A percentile compares a stretch with the other conserved stretches of the same genome.
Conservation (phyloP, 73 alveolate genomes). For the Paramecium tetraurelia region DNA sequence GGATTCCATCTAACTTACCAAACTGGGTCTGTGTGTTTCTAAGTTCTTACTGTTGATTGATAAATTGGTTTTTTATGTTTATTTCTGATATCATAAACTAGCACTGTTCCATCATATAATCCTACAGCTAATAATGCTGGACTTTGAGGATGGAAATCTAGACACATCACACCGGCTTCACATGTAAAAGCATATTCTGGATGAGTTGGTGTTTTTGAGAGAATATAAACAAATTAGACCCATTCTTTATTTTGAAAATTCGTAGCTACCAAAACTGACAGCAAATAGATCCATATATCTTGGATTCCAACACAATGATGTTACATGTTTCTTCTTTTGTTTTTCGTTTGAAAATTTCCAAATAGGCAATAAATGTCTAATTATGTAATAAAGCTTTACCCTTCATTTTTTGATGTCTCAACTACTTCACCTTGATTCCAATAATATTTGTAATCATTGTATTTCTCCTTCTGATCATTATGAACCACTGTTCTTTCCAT, state of each 20-base stretch:
- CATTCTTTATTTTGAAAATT: slow-evolving; percentile 91
- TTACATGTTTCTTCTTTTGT: slow-evolving; percentile 96
- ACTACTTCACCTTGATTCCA: slow-evolving; percentile 72
- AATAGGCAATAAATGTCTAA: slow-evolving; percentile 84
- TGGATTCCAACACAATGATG: slow-evolving; percentile 99
- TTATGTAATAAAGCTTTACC: background rate
- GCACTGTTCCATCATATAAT: slow-evolving; percentile 99
- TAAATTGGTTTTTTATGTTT: slow-evolving; percentile 96
- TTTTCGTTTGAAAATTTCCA: slow-evolving; percentile 98
- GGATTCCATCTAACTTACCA: slow-evolving; percentile 99
- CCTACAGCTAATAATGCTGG: slow-evolving; percentile 99
- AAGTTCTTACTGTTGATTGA: slow-evolving; percentile 94
- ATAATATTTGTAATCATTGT: slow-evolving; percentile 88
- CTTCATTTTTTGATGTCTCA: slow-evolving; percentile 58
- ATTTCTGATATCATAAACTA: slow-evolving; percentile 98
- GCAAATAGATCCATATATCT: slow-evolving; percentile 98
- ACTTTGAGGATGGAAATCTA: slow-evolving; percentile 98
- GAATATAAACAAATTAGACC: slow-evolving; percentile 98
- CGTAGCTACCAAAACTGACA: slow-evolving; percentile 97
- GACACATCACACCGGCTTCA: slow-evolving; percentile 97
- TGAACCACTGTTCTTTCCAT: slow-evolving; percentile 98
- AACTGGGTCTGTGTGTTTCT: slow-evolving; percentile 99
- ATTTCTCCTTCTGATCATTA: slow-evolving; percentile 95
- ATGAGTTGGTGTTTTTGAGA: slow-evolving; percentile 97
- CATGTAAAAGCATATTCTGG: slow-evolving; percentile 98